Base-by-base conservation (phyloP, 805 yeast genomes). In the Kregervanrija delftensis region DNA sequence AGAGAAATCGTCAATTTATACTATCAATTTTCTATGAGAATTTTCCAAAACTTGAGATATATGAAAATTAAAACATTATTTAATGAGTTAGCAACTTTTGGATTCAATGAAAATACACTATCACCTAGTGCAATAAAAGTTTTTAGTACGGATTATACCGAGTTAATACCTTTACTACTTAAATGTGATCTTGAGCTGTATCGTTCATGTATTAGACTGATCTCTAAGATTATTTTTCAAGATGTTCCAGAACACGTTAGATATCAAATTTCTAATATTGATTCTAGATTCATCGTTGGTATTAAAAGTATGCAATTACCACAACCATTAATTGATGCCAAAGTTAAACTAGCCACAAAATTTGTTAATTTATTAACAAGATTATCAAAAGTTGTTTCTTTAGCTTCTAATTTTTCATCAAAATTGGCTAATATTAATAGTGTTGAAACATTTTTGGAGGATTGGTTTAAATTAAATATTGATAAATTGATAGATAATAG, bases 101-200 rank as follows among this genome's bases (percentile, higher is more conserved):
- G 74, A 67, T 45, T 63, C 12, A 69, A 77, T 56, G 69, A 69
- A 6, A 35, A 22, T 11, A n/a, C 22, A 10, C 35, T 43, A 16
- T 66, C 74, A 10, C 74, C 74, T 11, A 61, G 65, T 6, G 72
- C 28, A 12, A 41, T 11, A 33, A 14, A 28, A n/a, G 14, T 40
- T 30, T 39, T 35, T 33, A 30, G 37, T 36, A 31, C 11, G 11
- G 42, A 49, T 13, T 40, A 35, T 8, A 11, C 30, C 6, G 35
- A 39, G 11, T 34, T 47, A 12, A 15, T 33, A 31, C 35, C 72
- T 12, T 87, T 96, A 95, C 71, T 84, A n/a, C 54, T 70, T 31
- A 65, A 73, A 39, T 83, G 88, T 57, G 96, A 88, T 59, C 55
- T 72, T 47, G 66, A 74, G n/a, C 73, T 82, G 64, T 85, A 82